Percentiles rank a stretch among this genome's conserved stretches.
phyloP scores from a whole-genome alignment of 352 stramenopile genomes.

The Globisporangium splendens region DNA sequence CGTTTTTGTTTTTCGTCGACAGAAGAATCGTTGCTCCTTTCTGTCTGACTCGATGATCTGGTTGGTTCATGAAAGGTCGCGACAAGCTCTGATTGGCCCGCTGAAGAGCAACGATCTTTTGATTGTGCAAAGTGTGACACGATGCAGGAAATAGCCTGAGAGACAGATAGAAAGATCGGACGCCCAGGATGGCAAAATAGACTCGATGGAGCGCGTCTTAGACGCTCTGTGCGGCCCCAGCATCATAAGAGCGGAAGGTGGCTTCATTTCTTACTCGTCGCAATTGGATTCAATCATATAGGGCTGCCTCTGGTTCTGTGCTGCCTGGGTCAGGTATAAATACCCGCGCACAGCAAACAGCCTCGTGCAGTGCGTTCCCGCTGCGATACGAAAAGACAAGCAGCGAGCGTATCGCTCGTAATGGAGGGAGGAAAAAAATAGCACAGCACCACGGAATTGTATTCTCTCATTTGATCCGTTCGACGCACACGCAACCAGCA shows the following conservation, averaged over 20 bases:
- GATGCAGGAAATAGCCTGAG: neutral
- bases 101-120: neutral
- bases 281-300: no score
- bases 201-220: no score
- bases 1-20: no score
- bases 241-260: no score
- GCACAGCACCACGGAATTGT: conserved; percentile 8
- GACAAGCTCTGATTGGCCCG: no score
- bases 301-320: conserved; percentile 2
- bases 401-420: neutral
- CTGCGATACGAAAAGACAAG: no score
- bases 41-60: neutral
- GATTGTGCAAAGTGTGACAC: no score
- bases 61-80: neutral
- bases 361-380: neutral
- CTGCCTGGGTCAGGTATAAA: conserved; percentile 4
- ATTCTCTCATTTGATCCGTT: conserved; percentile 12
- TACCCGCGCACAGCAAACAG: neutral
- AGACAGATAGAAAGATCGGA: neutral
- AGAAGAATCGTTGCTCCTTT: no score
- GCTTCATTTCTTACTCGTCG: no score
- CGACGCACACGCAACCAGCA: conserved; percentile 8
- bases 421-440: conserved; percentile 8
- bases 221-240: no score
- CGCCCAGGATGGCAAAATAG: no score